Base-by-base conservation (phyloP, 1,139 yeast species). In the Candida buenavistaensis region DNA sequence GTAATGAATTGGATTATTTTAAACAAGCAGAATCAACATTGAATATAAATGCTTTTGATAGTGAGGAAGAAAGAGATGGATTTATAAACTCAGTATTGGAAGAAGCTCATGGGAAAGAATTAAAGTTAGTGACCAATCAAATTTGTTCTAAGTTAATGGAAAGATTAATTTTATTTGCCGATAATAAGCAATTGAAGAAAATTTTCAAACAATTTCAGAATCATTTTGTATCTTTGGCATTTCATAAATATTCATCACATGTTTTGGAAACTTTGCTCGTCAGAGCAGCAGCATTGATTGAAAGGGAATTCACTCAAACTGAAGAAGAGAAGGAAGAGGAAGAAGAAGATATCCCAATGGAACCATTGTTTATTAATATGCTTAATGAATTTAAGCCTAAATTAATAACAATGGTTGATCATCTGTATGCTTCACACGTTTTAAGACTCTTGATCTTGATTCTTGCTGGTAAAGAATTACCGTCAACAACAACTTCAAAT, bases 111-210 rank as follows among this genome's bases (percentile, higher is more conserved):
- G 97, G 97, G 5, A 89, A 90, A 50, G 98, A 92, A 59, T 68
- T 94, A 48, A 92, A 92, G 58, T 71, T 92, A 33, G 96, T 87
- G 7, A 90, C 97, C 3, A 90, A 92, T 54, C 97, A 90, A 53
- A 87, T 90, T 38, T 89, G 97, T 54, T 90, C 97, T 13, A 92
- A 92, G 55, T 72, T 92, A 40, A 74, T 92, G 70, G 99, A 92
- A 62, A 72, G 97, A 54, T 64, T 92, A 43, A 75, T 90, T n/a
- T 61, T 86, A 31, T 66, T 71, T 23, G 83, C 90, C 11, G 69
- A 73, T 25, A 82, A 80, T 42, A 64, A 60, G 12, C 95, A 89
- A 55, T 60, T 88, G 42, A 77, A 81, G 55, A 57, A 65, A 25
- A 59, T 90, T 1, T 85, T 85, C 56, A 72, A 71, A 39, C 78